phyloP scores from a whole-genome alignment of 257 asterid genomes.

The Solanum pimpinellifolium region DNA sequence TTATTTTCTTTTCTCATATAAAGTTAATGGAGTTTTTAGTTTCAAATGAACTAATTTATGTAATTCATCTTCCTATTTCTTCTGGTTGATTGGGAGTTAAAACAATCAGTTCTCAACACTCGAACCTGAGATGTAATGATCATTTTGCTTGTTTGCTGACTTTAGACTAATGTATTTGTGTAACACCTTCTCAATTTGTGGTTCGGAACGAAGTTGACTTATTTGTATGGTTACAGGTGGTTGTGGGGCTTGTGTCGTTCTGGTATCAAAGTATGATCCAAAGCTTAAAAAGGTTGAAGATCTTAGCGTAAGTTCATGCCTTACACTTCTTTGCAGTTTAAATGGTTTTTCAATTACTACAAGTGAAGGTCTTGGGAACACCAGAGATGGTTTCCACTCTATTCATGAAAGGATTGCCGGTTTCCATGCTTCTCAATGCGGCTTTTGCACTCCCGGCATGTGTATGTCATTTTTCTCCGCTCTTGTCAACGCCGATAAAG shows the following conservation, averaged over 20 bases:
- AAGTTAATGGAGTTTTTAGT: background rate
- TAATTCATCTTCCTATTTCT: background rate
- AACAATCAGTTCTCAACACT: background rate
- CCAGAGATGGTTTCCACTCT: constrained; percentile 61
- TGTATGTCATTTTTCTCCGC: constrained; percentile 64
- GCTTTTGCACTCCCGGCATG: constrained; percentile 77
- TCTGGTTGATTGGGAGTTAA: background rate
- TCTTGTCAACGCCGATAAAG: constrained; percentile 38
- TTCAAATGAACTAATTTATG: background rate
- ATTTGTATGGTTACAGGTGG: constrained; percentile 35
- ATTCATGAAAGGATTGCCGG: constrained; percentile 66
- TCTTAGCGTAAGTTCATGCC: constrained; percentile 49
- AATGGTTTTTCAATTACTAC: constrained; percentile 57
- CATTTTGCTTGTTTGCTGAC: background rate
- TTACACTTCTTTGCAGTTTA: constrained; percentile 57
- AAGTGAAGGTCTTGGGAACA: constrained; percentile 74
- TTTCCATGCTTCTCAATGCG: constrained; percentile 78
- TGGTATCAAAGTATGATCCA: constrained; percentile 46
- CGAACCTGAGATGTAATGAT: background rate
- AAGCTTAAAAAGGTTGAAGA: constrained; percentile 24
- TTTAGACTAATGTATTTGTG: background rate
- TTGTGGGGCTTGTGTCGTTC: constrained; percentile 73
- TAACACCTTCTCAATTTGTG: background rate
- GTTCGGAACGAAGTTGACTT: background rate
- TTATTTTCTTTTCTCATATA: background rate